phyloP scores from a whole-genome alignment of 2,329 filamentous ascomycete genomes.

The Sarocladium oryzae region DNA sequence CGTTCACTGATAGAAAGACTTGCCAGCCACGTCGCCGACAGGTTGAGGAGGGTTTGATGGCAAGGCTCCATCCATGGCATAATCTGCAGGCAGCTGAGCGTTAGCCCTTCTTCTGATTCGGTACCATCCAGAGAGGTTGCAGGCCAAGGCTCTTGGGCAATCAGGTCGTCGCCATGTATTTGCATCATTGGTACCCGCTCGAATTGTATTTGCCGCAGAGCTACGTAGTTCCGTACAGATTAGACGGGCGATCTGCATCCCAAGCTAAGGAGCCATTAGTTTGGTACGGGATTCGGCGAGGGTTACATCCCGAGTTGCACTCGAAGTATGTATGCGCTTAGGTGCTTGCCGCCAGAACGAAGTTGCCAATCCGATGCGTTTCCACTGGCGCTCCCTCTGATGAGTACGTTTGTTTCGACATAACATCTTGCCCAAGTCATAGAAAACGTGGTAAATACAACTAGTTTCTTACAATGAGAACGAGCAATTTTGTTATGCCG shows the following conservation, averaged over 20 bases:
- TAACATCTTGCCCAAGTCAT: too few species aligned
- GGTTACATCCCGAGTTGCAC: slow-evolving; percentile 8
- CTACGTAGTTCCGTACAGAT: slow-evolving; percentile 4
- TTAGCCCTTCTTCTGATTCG: not conserved
- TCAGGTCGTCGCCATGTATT: not conserved
- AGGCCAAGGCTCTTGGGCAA: not conserved
- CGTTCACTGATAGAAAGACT: too few species aligned
- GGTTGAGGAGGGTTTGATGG: too few species aligned
- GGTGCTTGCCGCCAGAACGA: not conserved
- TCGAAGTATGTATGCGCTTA: not conserved
- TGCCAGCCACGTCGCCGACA: too few species aligned
- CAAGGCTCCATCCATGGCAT: too few species aligned
- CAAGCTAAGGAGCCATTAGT: not conserved
- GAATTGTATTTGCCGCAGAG: not conserved
- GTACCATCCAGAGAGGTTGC: not conserved
- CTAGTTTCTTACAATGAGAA: too few species aligned
- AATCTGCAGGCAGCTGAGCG: too few species aligned
- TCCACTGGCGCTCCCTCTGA: too few species aligned
- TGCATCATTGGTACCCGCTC: not conserved
- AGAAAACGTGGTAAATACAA: too few species aligned
- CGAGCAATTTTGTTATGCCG: too few species aligned
- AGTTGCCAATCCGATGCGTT: too few species aligned
- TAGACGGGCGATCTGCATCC: slow-evolving; percentile 7
- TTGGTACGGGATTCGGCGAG: slow-evolving; percentile 5
- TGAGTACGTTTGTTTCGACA: too few species aligned